These are phyloP conservation scores for Penicillium atrosanguineum DNA, from an alignment of 495 filamentous ascomycete species.

Conservation along the genomic window DNA sequence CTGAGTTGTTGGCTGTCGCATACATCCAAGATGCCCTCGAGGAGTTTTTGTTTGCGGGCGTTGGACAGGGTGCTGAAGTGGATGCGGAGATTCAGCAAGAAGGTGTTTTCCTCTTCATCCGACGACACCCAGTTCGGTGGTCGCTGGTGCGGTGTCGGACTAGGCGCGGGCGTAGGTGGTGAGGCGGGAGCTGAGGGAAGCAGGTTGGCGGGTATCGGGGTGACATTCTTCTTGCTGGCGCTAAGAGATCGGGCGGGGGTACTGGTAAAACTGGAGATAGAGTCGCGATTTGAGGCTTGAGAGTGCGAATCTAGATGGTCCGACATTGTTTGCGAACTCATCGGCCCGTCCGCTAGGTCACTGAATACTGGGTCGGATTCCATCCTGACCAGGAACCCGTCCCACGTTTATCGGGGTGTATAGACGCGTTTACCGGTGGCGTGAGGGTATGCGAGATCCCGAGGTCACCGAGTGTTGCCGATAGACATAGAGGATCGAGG, in stretches of 20 bases:
- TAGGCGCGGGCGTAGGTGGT: conserved; percentile 67
- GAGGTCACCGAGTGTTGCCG: background rate
- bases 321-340: conserved; percentile 28
- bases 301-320: conserved; percentile 33
- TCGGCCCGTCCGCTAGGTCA: conserved; percentile 29
- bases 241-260: conserved; percentile 50
- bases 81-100: conserved; percentile 52
- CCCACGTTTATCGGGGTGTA: background rate
- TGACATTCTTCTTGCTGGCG: conserved; percentile 48
- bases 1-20: conserved; percentile 93
- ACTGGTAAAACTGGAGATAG: conserved; percentile 33
- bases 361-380: conserved; percentile 32
- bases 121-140: conserved; percentile 57
- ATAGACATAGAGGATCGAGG: background rate
- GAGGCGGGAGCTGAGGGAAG: conserved; percentile 66
- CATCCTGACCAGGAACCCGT: conserved; percentile 17
- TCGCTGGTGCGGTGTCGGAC: conserved; percentile 61
- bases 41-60: conserved; percentile 57
- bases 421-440: background rate
- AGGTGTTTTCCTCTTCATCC: conserved; percentile 55
- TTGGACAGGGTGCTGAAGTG: conserved; percentile 55
- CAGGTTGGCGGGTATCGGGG: conserved; percentile 56
- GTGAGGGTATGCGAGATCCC: background rate
- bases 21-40: conserved; percentile 82
- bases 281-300: conserved; percentile 30